Base-by-base conservation (phyloP, 148 eudicot species). In the Fagopyrum homotropicum region DNA sequence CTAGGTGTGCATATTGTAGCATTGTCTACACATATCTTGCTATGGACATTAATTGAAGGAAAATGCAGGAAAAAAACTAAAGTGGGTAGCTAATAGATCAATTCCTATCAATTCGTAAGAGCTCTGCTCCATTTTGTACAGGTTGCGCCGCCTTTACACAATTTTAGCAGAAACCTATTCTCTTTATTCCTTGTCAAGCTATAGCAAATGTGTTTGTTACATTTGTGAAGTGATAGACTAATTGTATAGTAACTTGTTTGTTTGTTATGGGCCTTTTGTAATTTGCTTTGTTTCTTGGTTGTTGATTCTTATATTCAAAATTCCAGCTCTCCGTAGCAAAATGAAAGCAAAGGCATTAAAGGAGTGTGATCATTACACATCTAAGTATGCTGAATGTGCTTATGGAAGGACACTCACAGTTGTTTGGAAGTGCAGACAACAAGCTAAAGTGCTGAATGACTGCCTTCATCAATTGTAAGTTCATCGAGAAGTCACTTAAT, bases 381-480 rank as follows among this genome's bases (percentile, higher is more conserved):
- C 60, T 6, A 76, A 76, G 81, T 93, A 89, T 73, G 98, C 98
- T 16, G 95, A 88, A 84, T 93, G 98, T 86, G 87, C 95, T 75
- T n/a, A 78, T 59, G 98, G 98, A 66, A 93, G 87, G 86, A 93
- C 97, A 66, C 45, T 93, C 52, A 89, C 98, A 5, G 88, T 93
- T 77, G 93, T 93, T 48, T 93, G 97, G 97, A 83, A 86, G 81
- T 93, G 98, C 73, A 88, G 97, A 63, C 73, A 69, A 60, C 95
- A 93, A 82, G 98, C 98, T 70, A 88, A 89, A 79, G 97, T 88
- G 77, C 82, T 93, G 64, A 93, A 93, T 78, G 79, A 72, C 26
- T 93, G 98, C 80, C 98, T 93, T 79, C 95, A 91, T 80, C 89
- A 87, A 72, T 91, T 69, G 98, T 93, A 89, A 91, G 98, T 77